Conservation (phyloP, 345 rosid genomes). For the Linum usitatissimum region DNA sequence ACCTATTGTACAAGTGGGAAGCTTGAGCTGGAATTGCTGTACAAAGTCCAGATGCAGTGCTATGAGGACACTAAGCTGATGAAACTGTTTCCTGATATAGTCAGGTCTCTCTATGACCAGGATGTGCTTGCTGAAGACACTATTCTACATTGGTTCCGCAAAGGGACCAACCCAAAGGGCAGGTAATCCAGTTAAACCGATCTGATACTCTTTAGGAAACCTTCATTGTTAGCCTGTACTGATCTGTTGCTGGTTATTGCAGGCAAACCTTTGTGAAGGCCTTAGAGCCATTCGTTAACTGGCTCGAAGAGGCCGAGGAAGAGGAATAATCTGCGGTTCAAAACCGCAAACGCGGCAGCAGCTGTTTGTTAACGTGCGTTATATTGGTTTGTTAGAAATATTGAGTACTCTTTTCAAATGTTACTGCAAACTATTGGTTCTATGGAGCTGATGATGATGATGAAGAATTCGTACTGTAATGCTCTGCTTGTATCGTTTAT, state of each 20-base stretch:
- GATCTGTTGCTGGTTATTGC: not conserved
- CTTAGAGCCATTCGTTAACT: conserved; percentile 75
- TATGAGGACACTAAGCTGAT: conserved; percentile 96
- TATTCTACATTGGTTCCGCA: conserved; percentile 80
- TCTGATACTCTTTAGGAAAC: too few relatives aligned
- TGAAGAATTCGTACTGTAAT: too few relatives aligned
- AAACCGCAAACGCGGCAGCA: not conserved
- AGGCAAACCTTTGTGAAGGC: conserved; percentile 95
- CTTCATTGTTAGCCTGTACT: too few relatives aligned
- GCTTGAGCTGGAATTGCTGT: conserved; percentile 86
- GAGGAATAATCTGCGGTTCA: conserved; percentile 40
- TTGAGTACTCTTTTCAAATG: too few relatives aligned
- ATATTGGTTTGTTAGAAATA: too few relatives aligned
- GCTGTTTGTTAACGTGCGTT: not conserved
- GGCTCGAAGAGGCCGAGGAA: conserved; percentile 99
- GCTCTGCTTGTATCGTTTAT: too few relatives aligned
- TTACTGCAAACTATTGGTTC: too few relatives aligned
- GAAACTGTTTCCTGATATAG: conserved; percentile 91
- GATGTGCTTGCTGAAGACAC: conserved; percentile 98
- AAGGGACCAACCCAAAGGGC: conserved; percentile 87
- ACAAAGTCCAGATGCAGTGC: conserved; percentile 97
- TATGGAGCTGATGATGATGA: too few relatives aligned
- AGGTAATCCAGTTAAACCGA: conserved; percentile 29
- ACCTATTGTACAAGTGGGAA: conserved; percentile 74
- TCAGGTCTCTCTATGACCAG: conserved; percentile 74